phyloP scores from a whole-genome alignment of 2,329 filamentous ascomycete genomes.

The Alternaria incomplexa region DNA sequence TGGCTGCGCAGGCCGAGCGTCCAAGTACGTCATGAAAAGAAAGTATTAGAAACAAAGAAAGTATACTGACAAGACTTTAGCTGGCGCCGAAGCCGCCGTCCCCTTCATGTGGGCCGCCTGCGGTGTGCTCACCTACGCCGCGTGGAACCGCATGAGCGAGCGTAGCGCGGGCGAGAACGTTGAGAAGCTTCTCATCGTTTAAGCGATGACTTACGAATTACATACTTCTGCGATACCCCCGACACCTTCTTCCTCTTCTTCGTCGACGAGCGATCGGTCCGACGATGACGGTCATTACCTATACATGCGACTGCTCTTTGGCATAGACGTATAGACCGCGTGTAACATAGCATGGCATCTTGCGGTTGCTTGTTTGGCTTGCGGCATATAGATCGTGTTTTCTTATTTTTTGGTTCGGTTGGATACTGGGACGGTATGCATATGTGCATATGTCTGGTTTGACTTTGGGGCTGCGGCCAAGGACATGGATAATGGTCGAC shows the following conservation, averaged over 20 bases:
- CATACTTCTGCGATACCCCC: slow-evolving; percentile 5
- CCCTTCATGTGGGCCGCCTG: slow-evolving; percentile 41
- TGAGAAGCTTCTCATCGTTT: slow-evolving; percentile 39
- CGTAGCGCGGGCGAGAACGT: slow-evolving; percentile 31
- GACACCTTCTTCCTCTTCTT: background rate
- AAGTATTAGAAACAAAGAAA: too few species aligned
- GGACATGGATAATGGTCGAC: background rate
- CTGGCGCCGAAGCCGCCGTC: slow-evolving; percentile 36
- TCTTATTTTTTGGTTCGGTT: background rate
- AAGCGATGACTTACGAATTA: background rate
- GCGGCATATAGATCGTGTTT: background rate
- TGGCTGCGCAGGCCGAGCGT: slow-evolving; percentile 40
- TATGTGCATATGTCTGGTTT: background rate
- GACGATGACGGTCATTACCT: background rate
- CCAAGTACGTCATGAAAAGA: slow-evolving; percentile 28
- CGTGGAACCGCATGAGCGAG: slow-evolving; percentile 41
- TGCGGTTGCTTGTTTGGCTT: background rate
- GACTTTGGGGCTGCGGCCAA: background rate
- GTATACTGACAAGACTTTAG: too few species aligned
- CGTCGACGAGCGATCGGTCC: background rate
- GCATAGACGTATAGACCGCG: background rate
- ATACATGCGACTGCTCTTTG: background rate
- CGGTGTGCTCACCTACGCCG: slow-evolving; percentile 33
- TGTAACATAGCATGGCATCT: background rate
- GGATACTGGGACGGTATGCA: background rate